phyloP scores from a whole-genome alignment of 2,329 filamentous ascomycete genomes.

The Pseudofabraea citricarpa region DNA sequence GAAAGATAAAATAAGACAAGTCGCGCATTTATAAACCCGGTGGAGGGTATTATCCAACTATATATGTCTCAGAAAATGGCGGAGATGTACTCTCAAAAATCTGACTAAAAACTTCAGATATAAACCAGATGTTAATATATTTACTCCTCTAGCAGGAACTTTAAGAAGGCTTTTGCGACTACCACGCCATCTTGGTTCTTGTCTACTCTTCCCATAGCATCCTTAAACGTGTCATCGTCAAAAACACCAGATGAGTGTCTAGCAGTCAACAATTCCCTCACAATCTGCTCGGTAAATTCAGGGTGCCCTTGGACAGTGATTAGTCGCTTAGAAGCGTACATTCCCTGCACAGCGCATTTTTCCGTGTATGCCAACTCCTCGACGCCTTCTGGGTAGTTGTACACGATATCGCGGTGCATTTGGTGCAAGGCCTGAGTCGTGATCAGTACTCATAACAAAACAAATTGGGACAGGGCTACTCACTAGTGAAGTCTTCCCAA shows the following conservation, averaged over 20 bases:
- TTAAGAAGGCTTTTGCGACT: slow-evolving; percentile 69
- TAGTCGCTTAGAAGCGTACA: slow-evolving; percentile 62
- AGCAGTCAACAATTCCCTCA: slow-evolving; percentile 60
- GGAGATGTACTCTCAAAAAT: too few relatives aligned
- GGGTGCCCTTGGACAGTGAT: slow-evolving; percentile 85
- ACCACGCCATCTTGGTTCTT: slow-evolving; percentile 74
- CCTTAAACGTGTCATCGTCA: slow-evolving; percentile 60
- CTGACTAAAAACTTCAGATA: too few relatives aligned
- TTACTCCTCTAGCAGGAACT: slow-evolving; percentile 62
- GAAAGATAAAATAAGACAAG: too few relatives aligned
- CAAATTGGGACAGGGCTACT: slow-evolving; percentile 10
- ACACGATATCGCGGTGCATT: slow-evolving; percentile 80
- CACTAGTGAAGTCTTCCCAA: slow-evolving; percentile 58
- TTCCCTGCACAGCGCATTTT: slow-evolving; percentile 71
- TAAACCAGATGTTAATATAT: too few relatives aligned
- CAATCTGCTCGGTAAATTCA: slow-evolving; percentile 71
- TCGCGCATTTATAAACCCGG: too few relatives aligned
- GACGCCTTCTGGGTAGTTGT: slow-evolving; percentile 55
- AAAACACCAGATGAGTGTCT: slow-evolving; percentile 67
- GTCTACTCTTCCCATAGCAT: slow-evolving; percentile 61
- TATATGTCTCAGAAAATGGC: too few relatives aligned
- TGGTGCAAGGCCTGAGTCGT: slow-evolving; percentile 63
- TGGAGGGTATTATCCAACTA: too few relatives aligned
- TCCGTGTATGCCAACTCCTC: slow-evolving; percentile 60
- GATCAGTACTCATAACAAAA: background rate